These are phyloP conservation scores for Astrothelium macrocarpum DNA, from an alignment of 495 filamentous ascomycete genomes.

Conservation along the genomic window DNA sequence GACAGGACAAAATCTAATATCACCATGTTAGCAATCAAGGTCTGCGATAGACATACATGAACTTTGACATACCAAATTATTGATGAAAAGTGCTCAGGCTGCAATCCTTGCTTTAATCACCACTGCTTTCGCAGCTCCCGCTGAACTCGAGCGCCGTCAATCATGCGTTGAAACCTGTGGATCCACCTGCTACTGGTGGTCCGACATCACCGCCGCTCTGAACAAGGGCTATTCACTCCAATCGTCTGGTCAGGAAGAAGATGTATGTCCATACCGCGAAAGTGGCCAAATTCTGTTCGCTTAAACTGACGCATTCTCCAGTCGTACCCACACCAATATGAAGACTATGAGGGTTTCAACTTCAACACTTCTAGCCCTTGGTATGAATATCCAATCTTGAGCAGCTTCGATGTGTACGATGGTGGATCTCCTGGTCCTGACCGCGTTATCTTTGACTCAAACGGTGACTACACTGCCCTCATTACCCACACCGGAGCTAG, in stretches of 20 bases:
- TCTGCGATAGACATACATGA: background rate
- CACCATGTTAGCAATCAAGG: background rate
- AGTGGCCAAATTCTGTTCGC: background rate
- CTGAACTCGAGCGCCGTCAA: slow-evolving; percentile 4
- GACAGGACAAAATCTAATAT: background rate
- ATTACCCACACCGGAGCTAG: slow-evolving; percentile 64
- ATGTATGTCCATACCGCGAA: background rate
- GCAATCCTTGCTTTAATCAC: slow-evolving; percentile 1
- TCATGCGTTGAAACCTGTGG: slow-evolving; percentile 8
- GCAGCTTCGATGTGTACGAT: slow-evolving; percentile 41
- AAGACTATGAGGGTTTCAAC: slow-evolving; percentile 63
- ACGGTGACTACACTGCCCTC: slow-evolving; percentile 43
- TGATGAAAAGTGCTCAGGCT: background rate
- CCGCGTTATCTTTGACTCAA: slow-evolving; percentile 56
- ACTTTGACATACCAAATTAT: background rate
- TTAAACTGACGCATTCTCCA: background rate
- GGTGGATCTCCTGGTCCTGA: slow-evolving; percentile 62
- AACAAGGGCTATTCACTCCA: background rate
- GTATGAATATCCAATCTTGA: slow-evolving; percentile 64
- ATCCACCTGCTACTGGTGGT: background rate
- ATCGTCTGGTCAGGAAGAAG: slow-evolving; percentile 3
- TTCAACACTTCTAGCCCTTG: slow-evolving; percentile 52
- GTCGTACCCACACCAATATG: slow-evolving; percentile 59
- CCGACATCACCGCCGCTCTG: background rate
- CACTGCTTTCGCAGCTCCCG: slow-evolving; percentile 2